phyloP scores from a whole-genome alignment of 164 flowering plant species.

The Santalum album region DNA sequence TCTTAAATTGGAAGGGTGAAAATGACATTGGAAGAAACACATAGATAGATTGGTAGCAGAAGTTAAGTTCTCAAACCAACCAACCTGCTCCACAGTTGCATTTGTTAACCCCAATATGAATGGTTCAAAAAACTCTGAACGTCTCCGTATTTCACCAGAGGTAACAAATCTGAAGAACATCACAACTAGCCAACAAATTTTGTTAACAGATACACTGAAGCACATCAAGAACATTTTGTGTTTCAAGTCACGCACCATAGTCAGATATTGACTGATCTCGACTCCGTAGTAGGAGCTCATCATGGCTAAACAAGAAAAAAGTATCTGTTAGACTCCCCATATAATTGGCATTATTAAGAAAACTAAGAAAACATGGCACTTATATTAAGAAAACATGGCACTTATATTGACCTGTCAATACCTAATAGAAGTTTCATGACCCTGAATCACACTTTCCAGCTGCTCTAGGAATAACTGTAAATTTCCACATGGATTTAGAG shows the following conservation, averaged over 20 bases:
- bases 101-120: constrained; percentile 79
- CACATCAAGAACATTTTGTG: background rate
- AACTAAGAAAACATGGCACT: background rate
- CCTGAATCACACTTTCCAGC: constrained; percentile 71
- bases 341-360: background rate
- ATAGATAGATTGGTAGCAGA: background rate
- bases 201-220: constrained; percentile 15
- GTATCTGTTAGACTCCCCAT: constrained; percentile 3
- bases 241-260: constrained; percentile 52
- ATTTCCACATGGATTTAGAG: constrained; percentile 8
- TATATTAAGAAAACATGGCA: background rate
- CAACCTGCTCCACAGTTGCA: constrained; percentile 82
- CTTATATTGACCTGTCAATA: constrained; percentile 12
- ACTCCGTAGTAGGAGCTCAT: constrained; percentile 64
- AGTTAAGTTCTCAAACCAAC: constrained; percentile 1
- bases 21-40: background rate
- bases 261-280: constrained; percentile 84
- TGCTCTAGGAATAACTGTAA: constrained; percentile 88
- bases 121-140: constrained; percentile 88
- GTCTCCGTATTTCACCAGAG: constrained; percentile 79
- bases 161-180: constrained; percentile 99
- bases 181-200: constrained; percentile 52
- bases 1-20: no score
- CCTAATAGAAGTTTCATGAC: constrained; percentile 67
- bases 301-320: constrained; percentile 47